Evolutionary conservation across 805 yeast genomes (phyloP).

Genomic region (Yarrowia sp.): DNA sequence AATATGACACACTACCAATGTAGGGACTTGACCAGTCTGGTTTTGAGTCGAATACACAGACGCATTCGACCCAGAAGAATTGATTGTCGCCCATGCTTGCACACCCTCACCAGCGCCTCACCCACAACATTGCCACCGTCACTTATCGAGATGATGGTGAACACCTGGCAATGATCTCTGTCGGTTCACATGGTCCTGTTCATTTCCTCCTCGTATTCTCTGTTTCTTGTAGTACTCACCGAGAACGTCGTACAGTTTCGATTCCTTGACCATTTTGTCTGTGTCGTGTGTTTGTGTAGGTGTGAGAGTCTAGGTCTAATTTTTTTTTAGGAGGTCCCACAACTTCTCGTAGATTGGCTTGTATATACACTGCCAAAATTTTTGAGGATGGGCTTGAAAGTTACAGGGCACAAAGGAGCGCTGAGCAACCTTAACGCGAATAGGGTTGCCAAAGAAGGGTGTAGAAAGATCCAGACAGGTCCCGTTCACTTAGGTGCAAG

Average conservation of each 20-base stretch:
- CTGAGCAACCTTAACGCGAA: not conserved
- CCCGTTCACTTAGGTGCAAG: not conserved
- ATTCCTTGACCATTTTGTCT: constrained; percentile 68
- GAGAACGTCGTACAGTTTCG: constrained; percentile 67
- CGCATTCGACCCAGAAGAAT: too few relatives aligned
- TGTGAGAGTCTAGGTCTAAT: constrained; percentile 37
- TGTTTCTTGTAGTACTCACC: constrained; percentile 50
- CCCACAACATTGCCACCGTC: too few relatives aligned
- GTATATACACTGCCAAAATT: constrained; percentile 37
- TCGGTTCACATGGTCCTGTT: not conserved
- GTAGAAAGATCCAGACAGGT: constrained; percentile 31
- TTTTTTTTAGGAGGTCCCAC: not conserved
- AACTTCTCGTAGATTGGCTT: constrained; percentile 25
- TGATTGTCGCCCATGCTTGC: too few relatives aligned
- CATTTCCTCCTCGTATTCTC: not conserved
- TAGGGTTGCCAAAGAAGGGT: constrained; percentile 26
- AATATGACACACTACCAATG: too few relatives aligned
- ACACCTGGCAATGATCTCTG: not conserved
- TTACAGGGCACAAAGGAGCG: constrained; percentile 18
- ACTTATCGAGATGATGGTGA: too few relatives aligned
- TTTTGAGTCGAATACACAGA: too few relatives aligned
- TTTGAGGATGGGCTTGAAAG: constrained; percentile 33
- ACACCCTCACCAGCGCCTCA: too few relatives aligned
- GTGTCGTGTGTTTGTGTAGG: constrained; percentile 25
- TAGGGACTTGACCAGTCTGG: too few relatives aligned